Evolutionary conservation across 164 flowering plant species (phyloP), one percentile per base, ranked within the genome.

Genomic region (Chloranthus sessilifolius): DNA sequence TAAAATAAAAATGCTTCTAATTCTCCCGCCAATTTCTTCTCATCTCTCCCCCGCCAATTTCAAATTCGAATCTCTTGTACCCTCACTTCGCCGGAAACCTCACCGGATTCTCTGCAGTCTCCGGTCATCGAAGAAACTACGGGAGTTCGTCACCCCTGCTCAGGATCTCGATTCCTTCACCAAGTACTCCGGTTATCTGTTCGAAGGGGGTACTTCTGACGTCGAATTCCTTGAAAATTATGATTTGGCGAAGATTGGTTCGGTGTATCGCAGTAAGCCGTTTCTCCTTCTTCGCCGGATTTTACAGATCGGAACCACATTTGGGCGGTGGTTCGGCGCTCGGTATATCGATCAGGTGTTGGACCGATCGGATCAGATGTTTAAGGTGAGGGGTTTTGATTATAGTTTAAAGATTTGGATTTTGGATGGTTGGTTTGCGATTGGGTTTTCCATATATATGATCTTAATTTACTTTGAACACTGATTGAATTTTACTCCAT

Each of bases 161-260:
- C 38, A 30, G 24, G 74, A 70, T 5, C 63, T 66, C 12, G 98
- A 90, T 50, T 44, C 78, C 15, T 92, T 92, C 66, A 83, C 98
- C 14, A 52, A 74, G 73, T 67, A 72, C 47, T 92, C 98, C 1
- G 95, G 98, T 1, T 92, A 92, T 61, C 67, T 92, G 15, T 92
- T 92, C 57, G 63, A 80, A 35, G 74, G 73, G 20, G 59, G 65
- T 48, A 63, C 59, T 27, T 53, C 74, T 14, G 91, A 83, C 48
- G 78, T 77, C 14, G 91, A 76, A 7, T 63, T 73, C 2, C 52
- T 83, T 16, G 34, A 60, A 1, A 80, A 73, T 11, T 88, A 92
- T 65, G 66, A 76, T 50, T 42, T 69, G 3, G 20, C 64, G 12
- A 82, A 48, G 48, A 85, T 88, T 17, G 66, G 62, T 23, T 34